A percentile compares a stretch with the other conserved stretches of the same genome.
Conservation (phyloP, 495 filamentous ascomycete species). For the Tuber calosporum region DNA sequence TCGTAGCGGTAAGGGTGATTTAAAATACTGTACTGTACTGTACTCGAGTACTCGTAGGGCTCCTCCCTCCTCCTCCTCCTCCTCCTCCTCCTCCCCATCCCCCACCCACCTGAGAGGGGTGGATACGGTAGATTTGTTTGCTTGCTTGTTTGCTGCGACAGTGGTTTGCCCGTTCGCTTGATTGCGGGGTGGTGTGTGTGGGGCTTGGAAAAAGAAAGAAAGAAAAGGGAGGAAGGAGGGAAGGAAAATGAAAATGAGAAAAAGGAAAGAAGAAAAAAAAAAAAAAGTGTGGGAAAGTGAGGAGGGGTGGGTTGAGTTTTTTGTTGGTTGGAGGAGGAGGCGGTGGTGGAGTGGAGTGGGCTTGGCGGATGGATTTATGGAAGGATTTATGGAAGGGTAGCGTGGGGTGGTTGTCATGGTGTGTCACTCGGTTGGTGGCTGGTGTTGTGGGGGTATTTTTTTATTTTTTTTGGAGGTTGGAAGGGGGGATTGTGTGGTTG, state of each 20-base stretch:
- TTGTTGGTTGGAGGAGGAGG: too few relatives aligned
- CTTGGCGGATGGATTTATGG: not conserved
- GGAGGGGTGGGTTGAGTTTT: too few relatives aligned
- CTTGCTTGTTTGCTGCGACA: too few relatives aligned
- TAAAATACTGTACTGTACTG: too few relatives aligned
- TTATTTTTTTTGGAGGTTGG: not conserved
- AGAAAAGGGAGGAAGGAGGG: not conserved
- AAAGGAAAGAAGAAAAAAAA: not conserved
- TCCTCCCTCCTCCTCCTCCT: too few relatives aligned
- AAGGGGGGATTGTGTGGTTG: not conserved
- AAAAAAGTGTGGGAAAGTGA: too few relatives aligned
- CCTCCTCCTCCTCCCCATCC: too few relatives aligned
- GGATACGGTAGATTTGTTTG: not conserved
- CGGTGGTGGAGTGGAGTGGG: not conserved
- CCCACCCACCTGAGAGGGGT: not conserved
- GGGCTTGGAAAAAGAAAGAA: not conserved
- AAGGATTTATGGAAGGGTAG: not conserved
- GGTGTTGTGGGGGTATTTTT: not conserved
- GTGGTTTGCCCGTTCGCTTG: not conserved
- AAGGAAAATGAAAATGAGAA: too few relatives aligned
- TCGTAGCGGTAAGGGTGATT: too few relatives aligned
- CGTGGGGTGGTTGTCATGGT: not conserved
- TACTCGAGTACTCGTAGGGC: too few relatives aligned
- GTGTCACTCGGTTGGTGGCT: slow-evolving; percentile 2
- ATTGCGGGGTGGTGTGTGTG: not conserved